Evolutionary conservation across 129 eudicot species (phyloP).

Genomic region (Dittrichia graveolens): DNA sequence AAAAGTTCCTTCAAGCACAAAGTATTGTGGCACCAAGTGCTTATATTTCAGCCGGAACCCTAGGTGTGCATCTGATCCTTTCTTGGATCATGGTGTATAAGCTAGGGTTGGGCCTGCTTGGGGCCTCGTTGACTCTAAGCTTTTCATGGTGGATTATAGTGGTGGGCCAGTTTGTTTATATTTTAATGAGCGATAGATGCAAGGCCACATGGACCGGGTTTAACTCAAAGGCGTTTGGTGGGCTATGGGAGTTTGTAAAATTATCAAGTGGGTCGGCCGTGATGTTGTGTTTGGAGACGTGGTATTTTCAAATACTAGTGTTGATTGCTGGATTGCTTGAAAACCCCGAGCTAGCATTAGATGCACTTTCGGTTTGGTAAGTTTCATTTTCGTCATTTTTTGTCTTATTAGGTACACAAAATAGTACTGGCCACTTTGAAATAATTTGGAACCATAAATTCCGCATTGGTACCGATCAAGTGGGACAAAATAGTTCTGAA

Average conservation of each 20-base stretch:
- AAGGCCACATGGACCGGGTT: constrained; percentile 73
- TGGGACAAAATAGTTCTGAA: too few relatives aligned
- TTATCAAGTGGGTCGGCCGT: constrained; percentile 74
- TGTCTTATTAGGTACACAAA: neutral
- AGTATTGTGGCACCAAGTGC: constrained; percentile 73
- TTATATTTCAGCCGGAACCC: constrained; percentile 58
- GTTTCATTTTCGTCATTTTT: neutral
- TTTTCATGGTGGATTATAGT: constrained; percentile 88
- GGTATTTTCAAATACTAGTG: constrained; percentile 70
- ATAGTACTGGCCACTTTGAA: too few relatives aligned
- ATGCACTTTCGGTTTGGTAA: constrained; percentile 72
- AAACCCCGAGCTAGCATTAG: constrained; percentile 70
- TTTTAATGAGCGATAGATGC: constrained; percentile 51
- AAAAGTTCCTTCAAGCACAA: constrained; percentile 77
- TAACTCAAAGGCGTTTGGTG: constrained; percentile 54
- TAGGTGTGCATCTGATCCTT: constrained; percentile 51
- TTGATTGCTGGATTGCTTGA: constrained; percentile 61
- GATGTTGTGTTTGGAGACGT: constrained; percentile 79
- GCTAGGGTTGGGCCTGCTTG: constrained; percentile 57
- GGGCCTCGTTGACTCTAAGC: constrained; percentile 68
- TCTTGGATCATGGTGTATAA: constrained; percentile 66
- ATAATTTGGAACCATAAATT: too few relatives aligned
- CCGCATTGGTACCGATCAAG: neutral
- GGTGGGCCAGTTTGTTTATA: constrained; percentile 53
- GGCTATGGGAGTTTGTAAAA: constrained; percentile 68